Conservation (phyloP, 352 stramenopile genomes). For the Globisporangium recalcitrans region DNA sequence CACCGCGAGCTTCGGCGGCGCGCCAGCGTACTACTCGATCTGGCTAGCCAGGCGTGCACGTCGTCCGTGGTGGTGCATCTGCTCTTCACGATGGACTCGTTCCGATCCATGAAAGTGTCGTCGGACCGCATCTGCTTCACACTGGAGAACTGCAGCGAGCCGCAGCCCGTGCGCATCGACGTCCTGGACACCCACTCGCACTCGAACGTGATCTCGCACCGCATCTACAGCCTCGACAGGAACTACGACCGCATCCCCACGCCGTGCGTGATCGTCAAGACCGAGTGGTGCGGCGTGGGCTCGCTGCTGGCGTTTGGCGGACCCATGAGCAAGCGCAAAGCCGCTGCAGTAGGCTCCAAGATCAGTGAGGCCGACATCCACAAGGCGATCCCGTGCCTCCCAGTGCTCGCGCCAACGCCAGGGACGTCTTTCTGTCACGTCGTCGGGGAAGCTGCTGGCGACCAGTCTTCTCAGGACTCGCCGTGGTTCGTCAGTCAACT, state of each 20-base stretch:
- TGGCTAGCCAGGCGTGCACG: slow-evolving; percentile 47
- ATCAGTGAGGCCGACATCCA: slow-evolving; percentile 32
- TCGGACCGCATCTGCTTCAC: slow-evolving; percentile 72
- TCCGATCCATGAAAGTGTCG: slow-evolving; percentile 40
- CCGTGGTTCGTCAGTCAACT: slow-evolving; percentile 52
- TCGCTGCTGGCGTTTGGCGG: slow-evolving; percentile 47
- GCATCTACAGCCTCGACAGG: slow-evolving; percentile 59
- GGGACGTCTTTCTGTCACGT: background rate
- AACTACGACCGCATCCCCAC: slow-evolving; percentile 52
- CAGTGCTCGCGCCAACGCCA: background rate
- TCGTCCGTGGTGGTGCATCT: slow-evolving; percentile 71
- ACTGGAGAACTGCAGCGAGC: slow-evolving; percentile 43
- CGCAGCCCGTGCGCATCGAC: slow-evolving; percentile 64
- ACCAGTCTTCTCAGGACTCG: slow-evolving; percentile 9
- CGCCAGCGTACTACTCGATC: slow-evolving; percentile 53
- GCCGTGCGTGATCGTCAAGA: slow-evolving; percentile 48
- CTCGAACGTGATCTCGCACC: slow-evolving; percentile 51
- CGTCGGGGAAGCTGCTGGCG: background rate
- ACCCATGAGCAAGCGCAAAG: slow-evolving; percentile 36
- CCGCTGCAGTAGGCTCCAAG: slow-evolving; percentile 26
- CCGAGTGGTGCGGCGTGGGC: slow-evolving; percentile 26
- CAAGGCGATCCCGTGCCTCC: slow-evolving; percentile 9
- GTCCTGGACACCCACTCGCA: slow-evolving; percentile 37
- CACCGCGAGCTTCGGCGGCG: slow-evolving; percentile 47
- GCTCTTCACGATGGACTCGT: slow-evolving; percentile 41